Conservation (phyloP, 2,329 filamentous ascomycete genomes). For the Davidsoniella neocaledoniae region DNA sequence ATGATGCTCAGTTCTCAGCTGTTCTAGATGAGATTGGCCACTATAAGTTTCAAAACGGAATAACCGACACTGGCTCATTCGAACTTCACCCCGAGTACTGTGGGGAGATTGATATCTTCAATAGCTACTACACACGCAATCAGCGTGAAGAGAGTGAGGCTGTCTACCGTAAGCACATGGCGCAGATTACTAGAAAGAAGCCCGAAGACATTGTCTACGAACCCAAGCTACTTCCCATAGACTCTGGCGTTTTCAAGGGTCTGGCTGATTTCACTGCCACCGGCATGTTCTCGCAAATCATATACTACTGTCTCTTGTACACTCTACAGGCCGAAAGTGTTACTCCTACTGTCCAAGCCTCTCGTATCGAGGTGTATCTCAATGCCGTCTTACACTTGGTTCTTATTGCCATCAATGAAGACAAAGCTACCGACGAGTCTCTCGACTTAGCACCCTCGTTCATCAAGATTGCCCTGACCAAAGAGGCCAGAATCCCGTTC, state of each 20-base stretch:
- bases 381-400: conserved; percentile 82
- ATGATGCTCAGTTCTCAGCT: conserved; percentile 72
- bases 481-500: neutral
- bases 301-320: conserved; percentile 78
- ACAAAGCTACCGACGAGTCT: conserved; percentile 32
- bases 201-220: conserved; percentile 80
- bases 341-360: conserved; percentile 60
- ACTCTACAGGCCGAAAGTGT: conserved; percentile 50
- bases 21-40: conserved; percentile 76
- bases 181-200: conserved; percentile 69
- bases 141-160: conserved; percentile 89
- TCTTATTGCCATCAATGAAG: conserved; percentile 73
- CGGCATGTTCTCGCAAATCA: conserved; percentile 72
- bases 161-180: conserved; percentile 73
- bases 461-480: neutral
- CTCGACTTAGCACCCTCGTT: neutral
- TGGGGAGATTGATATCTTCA: conserved; percentile 85
- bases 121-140: conserved; percentile 91
- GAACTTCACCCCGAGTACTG: conserved; percentile 77
- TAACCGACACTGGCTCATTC: conserved; percentile 87
- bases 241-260: conserved; percentile 58
- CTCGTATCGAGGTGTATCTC: conserved; percentile 76
- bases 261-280: conserved; percentile 69
- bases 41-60: conserved; percentile 77
- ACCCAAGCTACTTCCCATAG: conserved; percentile 61